Evolutionary conservation across 495 filamentous ascomycete species (phyloP).

Genomic region (Hypoxylon rickii): DNA sequence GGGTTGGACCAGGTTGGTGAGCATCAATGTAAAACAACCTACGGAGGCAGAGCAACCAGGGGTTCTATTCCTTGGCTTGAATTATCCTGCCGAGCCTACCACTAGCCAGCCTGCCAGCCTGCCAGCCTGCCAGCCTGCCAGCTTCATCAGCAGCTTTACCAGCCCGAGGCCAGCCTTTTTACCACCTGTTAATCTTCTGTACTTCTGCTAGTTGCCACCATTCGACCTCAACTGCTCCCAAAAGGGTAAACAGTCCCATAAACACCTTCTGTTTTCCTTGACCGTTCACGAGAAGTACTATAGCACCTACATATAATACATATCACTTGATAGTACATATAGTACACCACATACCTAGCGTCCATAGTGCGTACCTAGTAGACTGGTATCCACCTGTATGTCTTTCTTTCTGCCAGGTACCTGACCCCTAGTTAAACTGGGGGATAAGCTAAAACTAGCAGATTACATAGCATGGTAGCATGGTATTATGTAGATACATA

Average conservation of each 20-base stretch:
- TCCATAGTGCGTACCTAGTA: not conserved
- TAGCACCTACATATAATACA: not conserved
- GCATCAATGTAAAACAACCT: constrained; percentile 41
- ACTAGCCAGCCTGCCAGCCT: too few relatives aligned
- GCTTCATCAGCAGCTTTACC: too few relatives aligned
- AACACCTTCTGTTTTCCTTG: constrained; percentile 29
- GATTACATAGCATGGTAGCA: too few relatives aligned
- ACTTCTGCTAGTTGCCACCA: too few relatives aligned
- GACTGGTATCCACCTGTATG: too few relatives aligned
- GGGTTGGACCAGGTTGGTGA: constrained; percentile 26
- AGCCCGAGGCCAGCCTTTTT: too few relatives aligned
- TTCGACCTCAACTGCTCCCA: not conserved
- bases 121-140: too few relatives aligned
- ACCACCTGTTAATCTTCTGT: too few relatives aligned
- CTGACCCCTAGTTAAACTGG: not conserved
- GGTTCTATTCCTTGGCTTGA: constrained; percentile 32
- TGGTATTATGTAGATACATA: too few relatives aligned
- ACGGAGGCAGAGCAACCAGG: constrained; percentile 36
- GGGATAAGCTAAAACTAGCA: not conserved
- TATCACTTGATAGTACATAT: not conserved
- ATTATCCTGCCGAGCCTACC: not conserved
- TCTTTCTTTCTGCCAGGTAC: too few relatives aligned
- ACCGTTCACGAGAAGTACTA: constrained; percentile 25
- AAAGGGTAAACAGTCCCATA: constrained; percentile 28
- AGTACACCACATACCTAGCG: too few relatives aligned